These are phyloP conservation scores for Arabidopsis lyrata DNA, from an alignment of 441 rosid genomes.

Conservation along the genomic window DNA sequence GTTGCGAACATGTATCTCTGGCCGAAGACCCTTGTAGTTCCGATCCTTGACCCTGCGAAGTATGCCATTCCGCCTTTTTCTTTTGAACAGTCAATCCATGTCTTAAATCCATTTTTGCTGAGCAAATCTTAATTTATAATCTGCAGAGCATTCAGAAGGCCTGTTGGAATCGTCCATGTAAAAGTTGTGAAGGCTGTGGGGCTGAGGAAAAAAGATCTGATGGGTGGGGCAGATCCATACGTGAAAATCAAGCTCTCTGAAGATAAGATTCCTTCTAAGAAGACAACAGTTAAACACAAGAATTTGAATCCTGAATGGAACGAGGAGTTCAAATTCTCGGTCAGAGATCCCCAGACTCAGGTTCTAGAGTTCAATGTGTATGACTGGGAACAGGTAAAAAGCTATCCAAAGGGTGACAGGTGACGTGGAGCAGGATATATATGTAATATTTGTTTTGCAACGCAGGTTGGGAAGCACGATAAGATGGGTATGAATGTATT, in stretches of 20 bases:
- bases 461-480: conserved; percentile 88
- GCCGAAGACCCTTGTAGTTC: conserved; percentile 89
- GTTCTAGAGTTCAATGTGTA: conserved; percentile 69
- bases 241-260: conserved; percentile 91
- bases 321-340: conserved; percentile 76
- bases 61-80: conserved; percentile 45
- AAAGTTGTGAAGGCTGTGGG: conserved; percentile 81
- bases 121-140: conserved; percentile 34
- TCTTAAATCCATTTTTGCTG: conserved; percentile 22
- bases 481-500: conserved; percentile 87
- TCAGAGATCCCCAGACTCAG: conserved; percentile 87
- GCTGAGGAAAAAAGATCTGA: conserved; percentile 86
- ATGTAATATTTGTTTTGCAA: conserved; percentile 8
- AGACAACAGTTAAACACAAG: conserved; percentile 91
- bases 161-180: conserved; percentile 86
- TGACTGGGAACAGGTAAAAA: conserved; percentile 95
- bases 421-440: neutral
- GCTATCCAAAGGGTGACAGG: conserved; percentile 21
- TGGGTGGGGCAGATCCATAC: conserved; percentile 97
- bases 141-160: conserved; percentile 83
- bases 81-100: neutral
- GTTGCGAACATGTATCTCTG: conserved; percentile 96
- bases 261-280: conserved; percentile 85
- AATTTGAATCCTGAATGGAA: conserved; percentile 99
- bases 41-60: conserved; percentile 83